These are phyloP conservation scores for Paspalum vaginatum DNA, from an alignment of 176 grass and related monocot species.

Conservation along the genomic window DNA sequence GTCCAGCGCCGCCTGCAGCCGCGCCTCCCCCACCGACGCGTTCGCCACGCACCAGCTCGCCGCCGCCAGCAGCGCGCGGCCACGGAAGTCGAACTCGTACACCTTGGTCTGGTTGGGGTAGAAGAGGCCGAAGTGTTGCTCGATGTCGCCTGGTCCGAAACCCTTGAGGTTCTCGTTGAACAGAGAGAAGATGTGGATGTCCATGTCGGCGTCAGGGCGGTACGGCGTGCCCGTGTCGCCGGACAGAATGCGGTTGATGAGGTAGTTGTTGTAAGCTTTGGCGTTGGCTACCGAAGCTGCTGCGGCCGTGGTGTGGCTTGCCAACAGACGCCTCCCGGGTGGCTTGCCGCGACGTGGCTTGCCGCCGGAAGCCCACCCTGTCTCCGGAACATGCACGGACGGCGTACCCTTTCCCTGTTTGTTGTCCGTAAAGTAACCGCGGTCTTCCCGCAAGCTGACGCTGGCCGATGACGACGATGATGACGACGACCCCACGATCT, in stretches of 20 bases:
- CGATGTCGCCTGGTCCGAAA: conserved; percentile 17
- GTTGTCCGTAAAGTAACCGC: too few species aligned
- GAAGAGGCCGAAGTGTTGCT: conserved; percentile 76
- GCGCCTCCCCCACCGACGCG: background rate
- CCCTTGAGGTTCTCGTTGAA: conserved; percentile 83
- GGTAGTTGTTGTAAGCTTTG: conserved; percentile 52
- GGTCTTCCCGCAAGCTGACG: too few species aligned
- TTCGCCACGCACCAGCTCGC: conserved; percentile 51
- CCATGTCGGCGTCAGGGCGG: conserved; percentile 46
- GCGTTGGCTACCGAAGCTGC: conserved; percentile 30
- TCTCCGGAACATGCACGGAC: background rate
- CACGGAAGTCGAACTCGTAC: conserved; percentile 64
- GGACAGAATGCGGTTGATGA: conserved; percentile 55
- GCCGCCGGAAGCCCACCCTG: conserved; percentile 15
- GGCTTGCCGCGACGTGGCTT: too few species aligned
- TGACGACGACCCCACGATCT: background rate
- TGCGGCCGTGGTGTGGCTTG: background rate
- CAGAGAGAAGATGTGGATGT: conserved; percentile 63
- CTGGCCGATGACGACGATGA: too few species aligned
- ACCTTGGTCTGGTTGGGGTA: conserved; percentile 55
- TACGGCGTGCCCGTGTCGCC: conserved; percentile 53
- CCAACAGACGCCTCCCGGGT: background rate
- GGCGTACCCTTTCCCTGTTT: too few species aligned
- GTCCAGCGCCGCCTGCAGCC: conserved; percentile 45
- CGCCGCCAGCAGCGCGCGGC: background rate